These are phyloP conservation scores for Graphilbum sp. DNA, from an alignment of 2,329 filamentous ascomycete genomes.

Conservation along the genomic window DNA sequence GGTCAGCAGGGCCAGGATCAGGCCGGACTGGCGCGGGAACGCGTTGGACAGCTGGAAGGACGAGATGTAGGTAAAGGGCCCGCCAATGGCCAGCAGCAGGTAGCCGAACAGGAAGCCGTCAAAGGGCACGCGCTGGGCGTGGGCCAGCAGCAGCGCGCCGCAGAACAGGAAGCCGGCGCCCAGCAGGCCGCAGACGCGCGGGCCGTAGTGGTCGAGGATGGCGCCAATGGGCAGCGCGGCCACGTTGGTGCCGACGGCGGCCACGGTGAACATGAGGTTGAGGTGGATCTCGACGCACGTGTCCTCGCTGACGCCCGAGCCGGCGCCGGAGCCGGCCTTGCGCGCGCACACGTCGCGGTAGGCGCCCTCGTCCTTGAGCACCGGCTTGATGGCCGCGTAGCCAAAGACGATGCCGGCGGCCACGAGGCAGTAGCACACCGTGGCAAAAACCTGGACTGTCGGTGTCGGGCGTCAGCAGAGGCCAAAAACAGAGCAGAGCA, in stretches of 20 bases:
- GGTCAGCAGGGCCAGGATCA: constrained; percentile 66
- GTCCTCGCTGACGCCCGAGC: constrained; percentile 15
- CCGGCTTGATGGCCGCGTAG: constrained; percentile 70
- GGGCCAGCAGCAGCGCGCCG: constrained; percentile 60
- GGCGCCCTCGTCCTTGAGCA: constrained; percentile 56
- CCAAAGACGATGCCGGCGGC: constrained; percentile 70
- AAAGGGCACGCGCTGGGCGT: constrained; percentile 45
- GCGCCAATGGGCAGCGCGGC: constrained; percentile 73
- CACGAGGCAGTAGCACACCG: constrained; percentile 29
- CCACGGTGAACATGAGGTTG: constrained; percentile 86
- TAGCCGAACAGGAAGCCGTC: constrained; percentile 65
- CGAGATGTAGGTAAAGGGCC: constrained; percentile 68
- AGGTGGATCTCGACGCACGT: constrained; percentile 44
- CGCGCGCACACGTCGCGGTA: constrained; percentile 43
- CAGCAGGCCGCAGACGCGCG: constrained; percentile 56
- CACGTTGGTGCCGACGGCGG: constrained; percentile 76
- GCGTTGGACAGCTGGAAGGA: constrained; percentile 76
- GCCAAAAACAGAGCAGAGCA: not conserved
- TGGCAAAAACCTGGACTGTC: constrained; percentile 21
- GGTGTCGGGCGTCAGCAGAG: not conserved
- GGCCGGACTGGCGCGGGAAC: constrained; percentile 58
- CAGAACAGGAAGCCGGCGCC: constrained; percentile 51
- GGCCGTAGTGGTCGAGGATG: constrained; percentile 69
- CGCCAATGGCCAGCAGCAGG: constrained; percentile 59
- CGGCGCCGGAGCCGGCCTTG: not conserved